These are phyloP conservation scores for Kodamaea arcana DNA, from an alignment of 1,139 yeast genomes.

Conservation along the genomic window DNA sequence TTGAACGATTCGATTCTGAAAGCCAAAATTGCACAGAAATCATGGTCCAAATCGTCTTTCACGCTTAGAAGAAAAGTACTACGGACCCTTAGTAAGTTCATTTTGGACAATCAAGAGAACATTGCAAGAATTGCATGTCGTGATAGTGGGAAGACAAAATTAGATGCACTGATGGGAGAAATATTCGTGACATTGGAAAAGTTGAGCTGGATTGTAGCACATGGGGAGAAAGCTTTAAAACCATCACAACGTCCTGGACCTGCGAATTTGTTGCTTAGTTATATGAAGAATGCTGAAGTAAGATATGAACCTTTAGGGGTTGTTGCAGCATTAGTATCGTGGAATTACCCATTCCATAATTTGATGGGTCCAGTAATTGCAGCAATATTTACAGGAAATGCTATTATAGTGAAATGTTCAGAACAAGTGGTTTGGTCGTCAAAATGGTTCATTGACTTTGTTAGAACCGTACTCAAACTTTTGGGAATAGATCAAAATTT, in stretches of 20 bases:
- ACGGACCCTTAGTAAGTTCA: conserved; percentile 64
- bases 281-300: conserved; percentile 88
- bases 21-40: conserved; percentile 57
- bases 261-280: conserved; percentile 58
- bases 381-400: conserved; percentile 84
- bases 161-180: conserved; percentile 96
- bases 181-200: conserved; percentile 90
- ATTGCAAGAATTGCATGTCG: conserved; percentile 91
- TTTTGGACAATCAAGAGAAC: conserved; percentile 77
- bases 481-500: conserved; percentile 76
- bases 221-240: conserved; percentile 70
- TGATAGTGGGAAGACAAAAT: conserved; percentile 92
- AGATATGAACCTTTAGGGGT: conserved; percentile 90
- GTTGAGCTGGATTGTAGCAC: conserved; percentile 78
- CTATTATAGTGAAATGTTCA: conserved; percentile 86
- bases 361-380: conserved; percentile 90
- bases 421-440: conserved; percentile 97
- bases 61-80: conserved; percentile 66
- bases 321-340: conserved; percentile 85
- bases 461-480: conserved; percentile 63
- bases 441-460: conserved; percentile 64
- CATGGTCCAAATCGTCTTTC: conserved; percentile 59
- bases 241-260: conserved; percentile 86
- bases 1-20: conserved; percentile 59
- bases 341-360: conserved; percentile 97